phyloP scores from a whole-genome alignment of 2,329 filamentous ascomycete genomes.

The Aspergillus caelatus region DNA sequence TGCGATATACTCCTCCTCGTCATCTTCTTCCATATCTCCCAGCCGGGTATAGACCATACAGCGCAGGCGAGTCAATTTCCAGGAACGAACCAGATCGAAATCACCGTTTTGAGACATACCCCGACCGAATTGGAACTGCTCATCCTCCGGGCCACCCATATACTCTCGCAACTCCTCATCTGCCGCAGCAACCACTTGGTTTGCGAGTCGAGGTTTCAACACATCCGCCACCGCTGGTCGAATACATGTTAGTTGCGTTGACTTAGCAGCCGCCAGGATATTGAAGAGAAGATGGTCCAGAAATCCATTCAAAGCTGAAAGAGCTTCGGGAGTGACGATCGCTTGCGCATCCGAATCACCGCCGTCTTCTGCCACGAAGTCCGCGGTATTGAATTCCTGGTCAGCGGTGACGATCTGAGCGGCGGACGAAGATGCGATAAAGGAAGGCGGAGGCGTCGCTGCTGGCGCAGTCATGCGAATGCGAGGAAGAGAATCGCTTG shows the following conservation, averaged over 20 bases:
- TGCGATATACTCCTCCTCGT: slow-evolving; percentile 86
- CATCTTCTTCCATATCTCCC: slow-evolving; percentile 96
- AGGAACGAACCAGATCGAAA: slow-evolving; percentile 90
- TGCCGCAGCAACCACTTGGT: slow-evolving; percentile 78
- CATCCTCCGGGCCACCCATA: slow-evolving; percentile 75
- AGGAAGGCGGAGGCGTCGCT: slow-evolving; percentile 77
- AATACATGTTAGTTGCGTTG: slow-evolving; percentile 73
- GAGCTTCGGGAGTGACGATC: slow-evolving; percentile 70
- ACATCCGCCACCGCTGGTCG: slow-evolving; percentile 84
- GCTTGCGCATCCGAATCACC: slow-evolving; percentile 69
- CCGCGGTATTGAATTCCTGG: slow-evolving; percentile 72
- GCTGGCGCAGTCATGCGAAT: slow-evolving; percentile 64
- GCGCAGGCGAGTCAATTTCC: slow-evolving; percentile 88
- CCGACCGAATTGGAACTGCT: slow-evolving; percentile 65
- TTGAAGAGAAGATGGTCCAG: slow-evolving; percentile 92
- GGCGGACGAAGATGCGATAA: slow-evolving; percentile 84
- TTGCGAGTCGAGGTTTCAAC: slow-evolving; percentile 84
- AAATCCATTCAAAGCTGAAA: slow-evolving; percentile 84
- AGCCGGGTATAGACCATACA: slow-evolving; percentile 99
- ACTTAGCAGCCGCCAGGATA: slow-evolving; percentile 77
- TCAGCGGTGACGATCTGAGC: slow-evolving; percentile 90
- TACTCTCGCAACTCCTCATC: slow-evolving; percentile 89
- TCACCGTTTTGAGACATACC: slow-evolving; percentile 56
- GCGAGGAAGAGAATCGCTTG: slow-evolving; percentile 38
- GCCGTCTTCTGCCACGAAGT: slow-evolving; percentile 70